These are phyloP conservation scores for Juncus effusus DNA, from an alignment of 176 grass and related monocot species.

Conservation along the genomic window DNA sequence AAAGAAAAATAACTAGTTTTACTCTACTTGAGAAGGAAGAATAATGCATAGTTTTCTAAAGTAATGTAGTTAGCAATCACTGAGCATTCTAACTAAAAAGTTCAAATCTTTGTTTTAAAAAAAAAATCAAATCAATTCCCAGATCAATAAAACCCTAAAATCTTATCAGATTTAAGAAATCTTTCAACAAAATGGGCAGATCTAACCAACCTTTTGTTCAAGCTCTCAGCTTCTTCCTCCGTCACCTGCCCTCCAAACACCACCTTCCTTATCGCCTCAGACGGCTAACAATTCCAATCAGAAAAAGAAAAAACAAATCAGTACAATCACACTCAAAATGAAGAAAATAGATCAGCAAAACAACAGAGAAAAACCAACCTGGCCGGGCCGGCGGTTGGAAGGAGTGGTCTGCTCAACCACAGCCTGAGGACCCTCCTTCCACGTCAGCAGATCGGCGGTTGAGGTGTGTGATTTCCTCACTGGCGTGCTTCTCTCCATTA, in stretches of 20 bases:
- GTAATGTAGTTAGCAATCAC: no score
- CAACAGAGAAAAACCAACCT: conserved; percentile 30
- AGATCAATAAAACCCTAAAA: not conserved
- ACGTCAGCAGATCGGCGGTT: conserved; percentile 90
- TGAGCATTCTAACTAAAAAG: no score
- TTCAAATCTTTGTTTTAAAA: no score
- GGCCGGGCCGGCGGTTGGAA: conserved; percentile 51
- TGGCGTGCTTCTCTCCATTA: conserved; percentile 83
- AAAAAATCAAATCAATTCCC: not conserved
- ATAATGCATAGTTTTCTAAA: no score
- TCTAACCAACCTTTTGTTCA: conserved; percentile 91
- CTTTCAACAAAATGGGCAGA: not conserved
- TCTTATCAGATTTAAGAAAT: conserved; percentile 11
- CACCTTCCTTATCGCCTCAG: conserved; percentile 81
- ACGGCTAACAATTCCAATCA: conserved; percentile 48
- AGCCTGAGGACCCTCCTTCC: conserved; percentile 55
- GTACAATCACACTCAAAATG: conserved; percentile 2
- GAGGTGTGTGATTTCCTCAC: conserved; percentile 86
- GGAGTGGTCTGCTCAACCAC: conserved; percentile 34
- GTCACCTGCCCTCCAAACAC: conserved; percentile 92
- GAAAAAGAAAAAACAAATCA: not conserved
- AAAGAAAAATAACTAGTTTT: no score
- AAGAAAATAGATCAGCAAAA: not conserved
- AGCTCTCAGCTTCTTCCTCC: conserved; percentile 86
- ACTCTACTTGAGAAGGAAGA: no score